phyloP scores from a whole-genome alignment of 306 rosid species.

The Citrullus mucosospermus region DNA sequence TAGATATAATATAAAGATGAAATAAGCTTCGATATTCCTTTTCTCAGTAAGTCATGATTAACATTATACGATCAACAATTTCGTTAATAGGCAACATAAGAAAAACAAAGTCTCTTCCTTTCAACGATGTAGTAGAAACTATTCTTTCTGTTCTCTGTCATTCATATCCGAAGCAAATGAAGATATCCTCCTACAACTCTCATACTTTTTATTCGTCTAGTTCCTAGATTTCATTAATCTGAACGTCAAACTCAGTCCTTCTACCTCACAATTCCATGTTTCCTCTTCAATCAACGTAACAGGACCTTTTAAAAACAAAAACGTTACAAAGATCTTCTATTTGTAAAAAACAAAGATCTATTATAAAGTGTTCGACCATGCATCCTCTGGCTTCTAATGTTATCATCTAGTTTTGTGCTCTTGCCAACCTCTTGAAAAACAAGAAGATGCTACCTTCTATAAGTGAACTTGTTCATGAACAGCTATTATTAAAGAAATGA shows the following conservation, averaged over 20 bases:
- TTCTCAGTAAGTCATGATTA: background rate
- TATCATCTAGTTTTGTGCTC: background rate
- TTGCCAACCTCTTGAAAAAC: background rate
- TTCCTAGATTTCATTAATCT: background rate
- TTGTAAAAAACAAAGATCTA: background rate
- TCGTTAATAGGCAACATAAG: background rate
- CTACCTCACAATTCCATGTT: background rate
- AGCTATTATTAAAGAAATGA: background rate
- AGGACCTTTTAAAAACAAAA: background rate
- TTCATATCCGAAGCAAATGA: background rate
- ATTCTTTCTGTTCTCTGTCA: too few species aligned
- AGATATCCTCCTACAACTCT: background rate
- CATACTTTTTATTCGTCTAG: background rate
- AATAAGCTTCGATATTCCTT: background rate
- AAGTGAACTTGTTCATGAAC: background rate
- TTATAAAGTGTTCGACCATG: background rate
- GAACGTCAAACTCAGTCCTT: background rate
- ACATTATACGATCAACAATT: background rate
- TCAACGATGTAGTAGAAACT: too few species aligned
- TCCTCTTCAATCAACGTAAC: background rate
- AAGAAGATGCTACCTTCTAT: background rate
- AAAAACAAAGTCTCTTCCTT: background rate
- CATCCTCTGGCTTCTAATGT: background rate
- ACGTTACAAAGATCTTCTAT: background rate
- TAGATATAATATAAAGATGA: slow-evolving; percentile 13